phyloP scores from a whole-genome alignment of 805 yeast genomes.

The Candida maris region DNA sequence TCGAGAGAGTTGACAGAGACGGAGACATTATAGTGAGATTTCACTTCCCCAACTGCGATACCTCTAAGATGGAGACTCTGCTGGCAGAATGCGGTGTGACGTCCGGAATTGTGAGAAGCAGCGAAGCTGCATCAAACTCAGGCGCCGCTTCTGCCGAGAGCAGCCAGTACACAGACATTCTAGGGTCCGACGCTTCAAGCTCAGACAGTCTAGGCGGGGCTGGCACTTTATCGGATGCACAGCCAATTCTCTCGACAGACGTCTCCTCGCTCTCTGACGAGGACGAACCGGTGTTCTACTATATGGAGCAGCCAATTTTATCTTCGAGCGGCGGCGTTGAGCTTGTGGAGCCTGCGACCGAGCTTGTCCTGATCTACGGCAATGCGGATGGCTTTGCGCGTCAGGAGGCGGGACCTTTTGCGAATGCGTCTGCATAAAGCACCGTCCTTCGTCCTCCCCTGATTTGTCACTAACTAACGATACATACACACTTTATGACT shows the following conservation, averaged over 20 bases:
- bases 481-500: too few relatives aligned
- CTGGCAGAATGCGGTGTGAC: conserved; percentile 57
- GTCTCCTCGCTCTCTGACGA: conserved; percentile 13
- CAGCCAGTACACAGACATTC: conserved; percentile 3
- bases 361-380: conserved; percentile 8
- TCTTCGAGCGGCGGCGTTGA: conserved; percentile 14
- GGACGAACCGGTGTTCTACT: conserved; percentile 6
- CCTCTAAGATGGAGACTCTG: conserved; percentile 50
- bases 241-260: conserved; percentile 7
- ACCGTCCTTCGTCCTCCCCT: too few relatives aligned
- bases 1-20: conserved; percentile 41
- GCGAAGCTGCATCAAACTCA: neutral
- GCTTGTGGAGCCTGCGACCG: conserved; percentile 10
- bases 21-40: conserved; percentile 35
- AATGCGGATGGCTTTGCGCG: conserved; percentile 6
- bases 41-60: conserved; percentile 74
- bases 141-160: neutral
- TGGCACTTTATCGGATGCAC: conserved; percentile 2
- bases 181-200: neutral
- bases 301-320: conserved; percentile 13
- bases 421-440: too few relatives aligned
- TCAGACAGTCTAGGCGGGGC: neutral
- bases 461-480: too few relatives aligned
- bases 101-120: conserved; percentile 45
- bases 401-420: too few relatives aligned